Percentiles rank a stretch among this genome's conserved stretches.
phyloP scores from a whole-genome alignment of 257 asterid species.

The Capsicum baccatum region DNA sequence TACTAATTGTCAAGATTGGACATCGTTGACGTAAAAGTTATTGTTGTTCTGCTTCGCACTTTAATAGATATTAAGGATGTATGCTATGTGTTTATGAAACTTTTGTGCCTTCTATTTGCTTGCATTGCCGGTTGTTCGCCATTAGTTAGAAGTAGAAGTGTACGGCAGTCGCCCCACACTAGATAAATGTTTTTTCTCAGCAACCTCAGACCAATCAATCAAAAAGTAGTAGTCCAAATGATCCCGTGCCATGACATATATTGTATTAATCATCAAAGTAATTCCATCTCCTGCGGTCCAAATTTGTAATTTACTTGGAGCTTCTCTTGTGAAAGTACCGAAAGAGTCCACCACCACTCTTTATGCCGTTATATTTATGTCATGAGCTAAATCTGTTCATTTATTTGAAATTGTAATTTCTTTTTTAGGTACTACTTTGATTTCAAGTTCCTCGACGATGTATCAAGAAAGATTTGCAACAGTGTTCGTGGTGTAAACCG shows the following conservation, averaged over 20 bases:
- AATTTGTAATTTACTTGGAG: neutral
- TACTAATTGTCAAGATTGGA: neutral
- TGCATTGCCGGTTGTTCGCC: neutral
- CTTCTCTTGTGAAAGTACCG: neutral
- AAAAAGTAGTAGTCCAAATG: no score
- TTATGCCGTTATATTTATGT: neutral
- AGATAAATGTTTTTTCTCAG: no score
- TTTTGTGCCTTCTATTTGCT: neutral
- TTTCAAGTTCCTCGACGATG: conserved; percentile 77
- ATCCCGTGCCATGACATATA: no score
- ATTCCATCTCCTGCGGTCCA: neutral
- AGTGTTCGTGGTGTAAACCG: conserved; percentile 92
- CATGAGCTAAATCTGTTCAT: neutral
- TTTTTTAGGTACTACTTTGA: conserved; percentile 79
- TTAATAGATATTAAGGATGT: neutral
- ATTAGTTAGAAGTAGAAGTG: neutral
- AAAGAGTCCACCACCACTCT: neutral
- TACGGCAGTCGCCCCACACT: neutral
- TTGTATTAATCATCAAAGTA: no score
- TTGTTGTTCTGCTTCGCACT: neutral
- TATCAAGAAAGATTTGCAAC: conserved; percentile 90
- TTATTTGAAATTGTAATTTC: conserved; percentile 28
- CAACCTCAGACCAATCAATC: no score
- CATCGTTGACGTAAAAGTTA: neutral
- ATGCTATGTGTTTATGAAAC: neutral